A percentile compares a stretch with the other conserved stretches of the same genome.
These are phyloP conservation scores for Fusarium pseudograminearum DNA, from an alignment of 2,329 filamentous ascomycete genomes.

Conservation along the genomic window DNA sequence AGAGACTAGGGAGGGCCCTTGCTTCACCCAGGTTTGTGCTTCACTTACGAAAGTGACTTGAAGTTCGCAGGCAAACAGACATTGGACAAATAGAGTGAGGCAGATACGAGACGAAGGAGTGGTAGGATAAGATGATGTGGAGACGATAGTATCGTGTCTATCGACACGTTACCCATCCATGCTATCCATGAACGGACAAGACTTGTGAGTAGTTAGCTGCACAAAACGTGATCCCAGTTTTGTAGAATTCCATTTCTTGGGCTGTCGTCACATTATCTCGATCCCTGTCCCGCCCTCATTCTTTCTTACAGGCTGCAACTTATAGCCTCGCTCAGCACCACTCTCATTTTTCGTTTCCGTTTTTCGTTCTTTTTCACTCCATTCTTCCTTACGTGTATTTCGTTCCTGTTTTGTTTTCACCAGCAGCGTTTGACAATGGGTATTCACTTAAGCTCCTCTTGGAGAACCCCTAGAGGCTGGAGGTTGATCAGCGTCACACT, in stretches of 20 bases:
- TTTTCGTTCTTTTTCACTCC: not conserved
- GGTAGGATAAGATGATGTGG: conserved; percentile 36
- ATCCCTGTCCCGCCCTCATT: conserved; percentile 16
- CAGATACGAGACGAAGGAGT: conserved; percentile 11
- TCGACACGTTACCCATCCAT: conserved; percentile 33
- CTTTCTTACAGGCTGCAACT: conserved; percentile 5
- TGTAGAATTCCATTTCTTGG: conserved; percentile 26
- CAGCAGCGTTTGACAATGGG: conserved; percentile 35
- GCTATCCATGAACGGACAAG: conserved; percentile 8
- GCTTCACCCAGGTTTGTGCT: conserved; percentile 14
- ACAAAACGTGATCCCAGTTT: conserved; percentile 32
- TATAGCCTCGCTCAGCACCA: conserved; percentile 12
- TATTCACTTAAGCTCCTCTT: conserved; percentile 43
- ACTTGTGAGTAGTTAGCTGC: conserved; percentile 17
- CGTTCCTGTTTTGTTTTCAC: conserved; percentile 14
- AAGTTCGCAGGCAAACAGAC: conserved; percentile 19
- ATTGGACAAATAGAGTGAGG: conserved; percentile 7
- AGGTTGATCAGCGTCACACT: conserved; percentile 47
- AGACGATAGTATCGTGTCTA: conserved; percentile 20
- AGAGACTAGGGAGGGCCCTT: conserved; percentile 21
- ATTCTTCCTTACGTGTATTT: conserved; percentile 9
- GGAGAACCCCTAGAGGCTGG: conserved; percentile 48
- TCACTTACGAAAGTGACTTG: conserved; percentile 19
- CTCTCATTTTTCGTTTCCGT: conserved; percentile 15
- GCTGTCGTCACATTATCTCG: conserved; percentile 29